Evolutionary conservation across 495 filamentous ascomycete genomes (phyloP).

Genomic region (Penicillium bialowiezense): DNA sequence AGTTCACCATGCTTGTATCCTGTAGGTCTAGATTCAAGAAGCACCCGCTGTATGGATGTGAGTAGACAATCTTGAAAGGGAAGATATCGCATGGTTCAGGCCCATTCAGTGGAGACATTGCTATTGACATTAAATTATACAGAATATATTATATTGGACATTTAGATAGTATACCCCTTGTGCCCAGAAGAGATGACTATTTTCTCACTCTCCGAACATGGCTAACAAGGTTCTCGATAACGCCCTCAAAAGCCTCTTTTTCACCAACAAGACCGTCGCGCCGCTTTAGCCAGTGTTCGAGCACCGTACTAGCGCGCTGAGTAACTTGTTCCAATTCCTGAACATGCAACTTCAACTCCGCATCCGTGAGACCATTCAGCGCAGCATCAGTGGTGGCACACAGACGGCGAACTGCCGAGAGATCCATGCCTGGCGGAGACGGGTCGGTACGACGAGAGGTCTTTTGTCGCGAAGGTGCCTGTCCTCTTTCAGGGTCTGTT

Average conservation of each 20-base stretch:
- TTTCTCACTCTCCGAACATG: conserved; percentile 89
- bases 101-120: conserved; percentile 10
- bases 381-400: conserved; percentile 84
- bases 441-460: conserved; percentile 51
- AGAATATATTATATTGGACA: conserved; percentile 13
- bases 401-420: conserved; percentile 71
- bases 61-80: no score
- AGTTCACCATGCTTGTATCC: no score
- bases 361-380: conserved; percentile 67
- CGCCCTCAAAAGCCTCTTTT: conserved; percentile 93
- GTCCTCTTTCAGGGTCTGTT: conserved; percentile 37
- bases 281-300: conserved; percentile 86
- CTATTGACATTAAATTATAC: conserved; percentile 27
- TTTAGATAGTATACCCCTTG: conserved; percentile 3
- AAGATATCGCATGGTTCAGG: no score
- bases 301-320: conserved; percentile 65
- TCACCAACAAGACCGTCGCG: conserved; percentile 83
- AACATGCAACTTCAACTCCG: conserved; percentile 75
- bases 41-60: no score
- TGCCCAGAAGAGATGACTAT: conserved; percentile 24
- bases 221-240: conserved; percentile 96
- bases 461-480: conserved; percentile 39
- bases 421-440: conserved; percentile 72
- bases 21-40: no score
- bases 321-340: conserved; percentile 64